A percentile compares a stretch with the other conserved stretches of the same genome.
phyloP scores from a whole-genome alignment of 2,329 filamentous ascomycete species.

The Atkinsonella hypoxylon region DNA sequence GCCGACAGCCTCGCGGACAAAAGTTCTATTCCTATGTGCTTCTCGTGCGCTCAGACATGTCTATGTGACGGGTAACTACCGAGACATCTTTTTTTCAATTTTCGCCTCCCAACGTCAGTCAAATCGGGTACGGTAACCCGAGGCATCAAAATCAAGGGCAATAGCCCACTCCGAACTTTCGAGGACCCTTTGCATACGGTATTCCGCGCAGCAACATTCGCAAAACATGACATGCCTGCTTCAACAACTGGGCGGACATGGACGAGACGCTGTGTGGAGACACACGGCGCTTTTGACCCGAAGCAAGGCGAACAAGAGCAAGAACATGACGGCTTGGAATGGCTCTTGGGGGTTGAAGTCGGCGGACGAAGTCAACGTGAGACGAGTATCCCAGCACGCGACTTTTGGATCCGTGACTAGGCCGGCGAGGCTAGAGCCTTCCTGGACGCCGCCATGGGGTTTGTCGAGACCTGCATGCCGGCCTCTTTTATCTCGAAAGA shows the following conservation, averaged over 20 bases:
- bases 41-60: too few relatives aligned
- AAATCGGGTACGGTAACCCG: neutral
- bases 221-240: slow-evolving; percentile 10
- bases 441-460: too few relatives aligned
- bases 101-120: neutral
- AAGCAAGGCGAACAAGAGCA: slow-evolving; percentile 5
- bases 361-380: neutral
- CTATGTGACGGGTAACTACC: too few relatives aligned
- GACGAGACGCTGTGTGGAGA: slow-evolving; percentile 6
- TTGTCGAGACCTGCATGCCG: neutral
- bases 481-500: neutral
- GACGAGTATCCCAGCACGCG: neutral
- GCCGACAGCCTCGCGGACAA: neutral
- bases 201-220: neutral
- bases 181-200: neutral
- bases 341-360: neutral
- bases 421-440: neutral
- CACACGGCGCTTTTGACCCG: slow-evolving; percentile 5
- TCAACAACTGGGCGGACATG: slow-evolving; percentile 9
- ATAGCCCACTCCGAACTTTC: neutral
- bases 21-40: neutral
- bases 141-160: neutral
- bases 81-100: neutral
- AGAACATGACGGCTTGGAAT: neutral
- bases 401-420: neutral